Percentiles rank a stretch among this genome's conserved stretches.
phyloP scores from a whole-genome alignment of 345 rosid genomes.

The Camelina neglecta region DNA sequence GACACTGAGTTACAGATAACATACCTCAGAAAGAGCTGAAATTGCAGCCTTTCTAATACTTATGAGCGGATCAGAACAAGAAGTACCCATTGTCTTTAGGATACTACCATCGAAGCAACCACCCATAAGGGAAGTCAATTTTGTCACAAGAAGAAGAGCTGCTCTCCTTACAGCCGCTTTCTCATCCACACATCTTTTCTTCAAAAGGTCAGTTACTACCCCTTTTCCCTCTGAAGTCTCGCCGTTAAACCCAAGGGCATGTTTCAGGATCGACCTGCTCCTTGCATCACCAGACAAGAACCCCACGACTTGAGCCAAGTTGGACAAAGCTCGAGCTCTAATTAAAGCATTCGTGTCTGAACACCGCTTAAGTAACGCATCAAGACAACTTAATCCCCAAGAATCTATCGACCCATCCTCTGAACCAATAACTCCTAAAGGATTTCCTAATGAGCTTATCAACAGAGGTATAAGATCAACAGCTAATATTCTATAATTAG shows the following conservation, averaged over 20 bases:
- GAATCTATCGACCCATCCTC: constrained; percentile 42
- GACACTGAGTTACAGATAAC: constrained; percentile 31
- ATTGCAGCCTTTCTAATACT: constrained; percentile 90
- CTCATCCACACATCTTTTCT: constrained; percentile 84
- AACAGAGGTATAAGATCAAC: constrained; percentile 75
- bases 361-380: constrained; percentile 73
- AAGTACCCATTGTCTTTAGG: constrained; percentile 77
- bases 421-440: constrained; percentile 45
- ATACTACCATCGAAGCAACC: constrained; percentile 70
- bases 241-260: constrained; percentile 53
- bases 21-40: constrained; percentile 90
- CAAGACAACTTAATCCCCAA: constrained; percentile 69
- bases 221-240: constrained; percentile 45
- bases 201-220: constrained; percentile 58
- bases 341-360: constrained; percentile 61
- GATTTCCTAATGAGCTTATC: constrained; percentile 57
- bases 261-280: constrained; percentile 55
- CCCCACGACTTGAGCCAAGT: constrained; percentile 79
- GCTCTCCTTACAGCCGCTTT: constrained; percentile 87
- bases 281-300: constrained; percentile 55
- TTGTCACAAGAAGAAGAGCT: constrained; percentile 71
- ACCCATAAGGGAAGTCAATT: constrained; percentile 65
- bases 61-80: constrained; percentile 94
- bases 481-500: constrained; percentile 70
- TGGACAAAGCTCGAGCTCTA: constrained; percentile 86